Evolutionary conservation across 257 asterid species (phyloP).

Genomic region (Coffea canephora): DNA sequence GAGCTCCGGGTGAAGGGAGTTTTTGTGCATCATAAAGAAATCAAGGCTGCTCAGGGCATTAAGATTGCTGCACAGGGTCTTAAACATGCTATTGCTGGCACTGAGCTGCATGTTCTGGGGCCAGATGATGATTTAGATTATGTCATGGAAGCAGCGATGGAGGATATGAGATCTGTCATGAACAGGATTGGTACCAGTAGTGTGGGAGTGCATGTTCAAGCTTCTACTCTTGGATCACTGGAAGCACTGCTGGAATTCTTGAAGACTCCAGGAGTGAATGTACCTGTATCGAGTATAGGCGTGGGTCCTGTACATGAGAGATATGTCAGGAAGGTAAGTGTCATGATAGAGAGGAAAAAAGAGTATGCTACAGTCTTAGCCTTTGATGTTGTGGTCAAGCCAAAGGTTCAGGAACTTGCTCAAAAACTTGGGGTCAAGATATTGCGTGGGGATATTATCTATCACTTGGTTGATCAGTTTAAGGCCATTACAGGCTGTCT

Average conservation of each 20-base stretch:
- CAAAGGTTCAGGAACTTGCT: constrained; percentile 84
- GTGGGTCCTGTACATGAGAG: constrained; percentile 88
- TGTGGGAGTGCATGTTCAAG: constrained; percentile 93
- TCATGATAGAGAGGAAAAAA: constrained; percentile 94
- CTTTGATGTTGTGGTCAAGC: constrained; percentile 86
- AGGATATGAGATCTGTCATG: constrained; percentile 91
- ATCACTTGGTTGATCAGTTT: constrained; percentile 88
- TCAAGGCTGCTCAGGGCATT: constrained; percentile 96
- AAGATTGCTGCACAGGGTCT: constrained; percentile 97
- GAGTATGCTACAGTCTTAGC: constrained; percentile 91
- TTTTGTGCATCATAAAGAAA: constrained; percentile 84
- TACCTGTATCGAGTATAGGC: constrained; percentile 95
- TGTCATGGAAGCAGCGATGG: constrained; percentile 80
- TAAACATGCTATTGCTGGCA: constrained; percentile 97
- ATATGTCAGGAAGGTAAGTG: constrained; percentile 96
- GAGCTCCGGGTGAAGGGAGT: constrained; percentile 90
- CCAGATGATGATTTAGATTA: constrained; percentile 77
- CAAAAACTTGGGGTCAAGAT: constrained; percentile 82
- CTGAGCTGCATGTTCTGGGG: constrained; percentile 81
- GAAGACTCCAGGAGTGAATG: constrained; percentile 81
- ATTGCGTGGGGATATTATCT: constrained; percentile 82
- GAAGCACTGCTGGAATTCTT: constrained; percentile 93
- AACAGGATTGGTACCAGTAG: constrained; percentile 85
- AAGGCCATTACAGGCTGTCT: constrained; percentile 85
- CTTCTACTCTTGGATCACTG: constrained; percentile 93